Conservation (phyloP, 768 basidiomycete species). For the Peribolospora kevripleyi region DNA sequence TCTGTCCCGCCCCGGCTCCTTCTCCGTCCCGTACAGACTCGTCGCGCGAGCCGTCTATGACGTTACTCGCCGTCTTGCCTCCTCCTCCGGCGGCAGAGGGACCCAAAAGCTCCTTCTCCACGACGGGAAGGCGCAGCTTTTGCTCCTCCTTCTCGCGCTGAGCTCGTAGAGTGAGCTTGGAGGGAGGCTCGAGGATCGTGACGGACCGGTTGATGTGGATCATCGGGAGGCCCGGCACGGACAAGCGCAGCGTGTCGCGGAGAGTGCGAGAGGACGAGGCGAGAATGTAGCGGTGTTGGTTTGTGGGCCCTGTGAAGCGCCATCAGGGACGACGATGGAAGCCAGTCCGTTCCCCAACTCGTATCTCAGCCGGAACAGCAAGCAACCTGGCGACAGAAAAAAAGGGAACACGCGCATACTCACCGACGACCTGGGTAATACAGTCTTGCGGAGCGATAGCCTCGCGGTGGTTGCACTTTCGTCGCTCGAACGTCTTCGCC, state of each 20-base stretch:
- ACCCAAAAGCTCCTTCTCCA: slow-evolving; percentile 11
- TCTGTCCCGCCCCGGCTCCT: slow-evolving; percentile 10
- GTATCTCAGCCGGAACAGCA: slow-evolving; percentile 1
- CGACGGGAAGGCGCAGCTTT: slow-evolving; percentile 30
- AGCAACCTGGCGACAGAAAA: not conserved
- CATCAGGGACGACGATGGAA: not conserved
- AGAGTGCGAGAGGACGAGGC: slow-evolving; percentile 59
- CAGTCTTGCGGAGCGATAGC: slow-evolving; percentile 67
- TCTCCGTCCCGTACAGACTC: slow-evolving; percentile 16
- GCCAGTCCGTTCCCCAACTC: not conserved
- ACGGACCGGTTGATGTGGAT: slow-evolving; percentile 80
- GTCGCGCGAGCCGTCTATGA: slow-evolving; percentile 4
- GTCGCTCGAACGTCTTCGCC: slow-evolving; percentile 74
- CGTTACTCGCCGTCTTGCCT: too few relatives aligned
- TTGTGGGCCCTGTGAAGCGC: slow-evolving; percentile 36
- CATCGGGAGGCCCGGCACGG: slow-evolving; percentile 62
- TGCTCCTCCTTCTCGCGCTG: slow-evolving; percentile 34
- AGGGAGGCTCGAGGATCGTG: slow-evolving; percentile 76
- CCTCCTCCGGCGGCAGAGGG: too few relatives aligned
- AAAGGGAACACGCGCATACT: slow-evolving; percentile 11
- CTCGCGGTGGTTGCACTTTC: slow-evolving; percentile 85
- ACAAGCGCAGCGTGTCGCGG: slow-evolving; percentile 35
- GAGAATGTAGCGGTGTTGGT: slow-evolving; percentile 79
- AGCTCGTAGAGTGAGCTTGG: slow-evolving; percentile 37
- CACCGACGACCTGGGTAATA: slow-evolving; percentile 55